These are phyloP conservation scores for Moesziomyces aphidis DNA, from an alignment of 1,284 basidiomycete genomes.

Conservation along the genomic window DNA sequence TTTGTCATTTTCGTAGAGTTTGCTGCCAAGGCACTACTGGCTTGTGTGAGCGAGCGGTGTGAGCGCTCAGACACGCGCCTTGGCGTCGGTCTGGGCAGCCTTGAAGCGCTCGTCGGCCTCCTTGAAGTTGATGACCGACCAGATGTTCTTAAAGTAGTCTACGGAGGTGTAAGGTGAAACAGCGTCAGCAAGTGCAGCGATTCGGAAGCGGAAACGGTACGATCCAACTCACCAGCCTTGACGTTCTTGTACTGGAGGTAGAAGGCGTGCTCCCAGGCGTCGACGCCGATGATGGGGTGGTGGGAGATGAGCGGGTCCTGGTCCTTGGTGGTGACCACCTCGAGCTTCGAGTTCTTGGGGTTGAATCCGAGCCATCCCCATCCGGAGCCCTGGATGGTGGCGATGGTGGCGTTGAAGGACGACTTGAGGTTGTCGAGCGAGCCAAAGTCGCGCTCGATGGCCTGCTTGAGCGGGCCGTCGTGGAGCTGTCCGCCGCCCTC, in stretches of 20 bases:
- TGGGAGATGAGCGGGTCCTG: slow-evolving; percentile 93
- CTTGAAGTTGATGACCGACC: slow-evolving; percentile 68
- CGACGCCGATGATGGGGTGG: slow-evolving; percentile 91
- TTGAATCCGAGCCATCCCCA: slow-evolving; percentile 87
- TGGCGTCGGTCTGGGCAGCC: slow-evolving; percentile 56
- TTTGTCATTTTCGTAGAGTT: slow-evolving; percentile 1
- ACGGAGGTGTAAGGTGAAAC: background rate
- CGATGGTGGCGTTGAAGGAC: slow-evolving; percentile 86
- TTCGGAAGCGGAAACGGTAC: background rate
- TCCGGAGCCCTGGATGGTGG: slow-evolving; percentile 93
- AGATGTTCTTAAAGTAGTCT: slow-evolving; percentile 67
- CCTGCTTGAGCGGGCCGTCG: slow-evolving; percentile 78
- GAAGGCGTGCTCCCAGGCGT: slow-evolving; percentile 90
- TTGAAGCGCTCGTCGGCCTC: slow-evolving; percentile 67
- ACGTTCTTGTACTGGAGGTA: slow-evolving; percentile 66
- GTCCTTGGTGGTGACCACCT: slow-evolving; percentile 85
- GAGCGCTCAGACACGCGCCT: slow-evolving; percentile 34
- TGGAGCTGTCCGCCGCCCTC: slow-evolving; percentile 74
- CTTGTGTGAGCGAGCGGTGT: too few relatives aligned
- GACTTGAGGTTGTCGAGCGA: slow-evolving; percentile 81
- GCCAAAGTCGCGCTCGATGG: slow-evolving; percentile 86
- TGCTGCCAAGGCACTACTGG: slow-evolving; percentile 9
- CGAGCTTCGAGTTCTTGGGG: slow-evolving; percentile 75
- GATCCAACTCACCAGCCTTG: slow-evolving; percentile 33
- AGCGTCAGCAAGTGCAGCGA: too few relatives aligned